Evolutionary conservation across 768 basidiomycete genomes (phyloP).

Genomic region (Russula earlei): DNA sequence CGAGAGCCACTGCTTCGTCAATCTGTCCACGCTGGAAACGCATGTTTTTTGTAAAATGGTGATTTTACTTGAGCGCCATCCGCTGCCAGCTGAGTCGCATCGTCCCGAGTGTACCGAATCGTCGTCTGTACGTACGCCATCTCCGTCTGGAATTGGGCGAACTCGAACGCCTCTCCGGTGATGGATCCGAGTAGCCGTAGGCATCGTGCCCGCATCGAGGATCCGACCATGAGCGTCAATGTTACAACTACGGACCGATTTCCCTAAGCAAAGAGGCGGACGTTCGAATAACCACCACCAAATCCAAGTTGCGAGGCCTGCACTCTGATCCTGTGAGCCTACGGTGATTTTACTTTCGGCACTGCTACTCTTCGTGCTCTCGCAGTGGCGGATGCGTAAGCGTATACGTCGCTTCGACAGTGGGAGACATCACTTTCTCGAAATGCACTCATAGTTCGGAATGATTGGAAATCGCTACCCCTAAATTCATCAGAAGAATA

Average conservation of each 20-base stretch:
- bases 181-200: background rate
- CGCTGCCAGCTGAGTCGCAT: background rate
- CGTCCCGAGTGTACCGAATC: constrained; percentile 7
- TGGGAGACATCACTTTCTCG: background rate
- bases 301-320: background rate
- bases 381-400: background rate
- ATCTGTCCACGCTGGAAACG: background rate
- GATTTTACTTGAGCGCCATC: background rate
- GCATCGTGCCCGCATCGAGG: background rate
- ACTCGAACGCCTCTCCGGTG: background rate
- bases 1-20: background rate
- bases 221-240: background rate
- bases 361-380: no score
- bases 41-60: background rate
- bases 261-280: background rate
- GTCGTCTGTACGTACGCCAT: background rate
- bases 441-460: background rate
- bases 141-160: background rate
- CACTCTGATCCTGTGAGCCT: no score
- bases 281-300: background rate
- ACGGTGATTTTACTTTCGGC: no score
- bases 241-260: background rate
- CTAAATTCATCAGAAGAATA: background rate
- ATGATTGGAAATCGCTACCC: background rate
- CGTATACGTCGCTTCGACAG: background rate